phyloP scores from a whole-genome alignment of 148 eudicot genomes.

The Chenopodium berlandieri region DNA sequence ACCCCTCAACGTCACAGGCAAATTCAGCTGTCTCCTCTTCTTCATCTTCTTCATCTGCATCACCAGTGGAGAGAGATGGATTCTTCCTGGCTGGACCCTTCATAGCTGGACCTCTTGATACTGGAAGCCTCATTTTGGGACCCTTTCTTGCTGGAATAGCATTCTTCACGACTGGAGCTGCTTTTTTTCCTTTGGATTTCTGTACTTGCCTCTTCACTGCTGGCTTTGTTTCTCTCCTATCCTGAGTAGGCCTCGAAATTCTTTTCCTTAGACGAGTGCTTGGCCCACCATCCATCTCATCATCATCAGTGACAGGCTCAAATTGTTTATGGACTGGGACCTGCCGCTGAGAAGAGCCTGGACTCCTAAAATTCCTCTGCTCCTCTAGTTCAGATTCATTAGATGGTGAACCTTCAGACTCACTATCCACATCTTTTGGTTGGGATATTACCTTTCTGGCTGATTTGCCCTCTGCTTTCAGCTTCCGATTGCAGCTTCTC shows the following conservation, averaged over 20 bases:
- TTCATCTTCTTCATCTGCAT: conserved; percentile 31
- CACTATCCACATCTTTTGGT: conserved; percentile 23
- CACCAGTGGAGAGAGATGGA: conserved; percentile 15
- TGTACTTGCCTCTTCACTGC: conserved; percentile 36
- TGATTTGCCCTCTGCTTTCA: conserved; percentile 18
- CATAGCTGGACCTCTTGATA: conserved; percentile 30
- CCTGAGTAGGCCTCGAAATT: conserved; percentile 39
- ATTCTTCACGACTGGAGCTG: conserved; percentile 16
- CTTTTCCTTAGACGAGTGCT: conserved; percentile 77
- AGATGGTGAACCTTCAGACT: conserved; percentile 29
- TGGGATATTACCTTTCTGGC: conserved; percentile 11
- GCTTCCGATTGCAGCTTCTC: conserved; percentile 18
- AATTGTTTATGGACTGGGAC: conserved; percentile 22
- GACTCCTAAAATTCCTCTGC: conserved; percentile 16
- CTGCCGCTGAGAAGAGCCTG: conserved; percentile 21
- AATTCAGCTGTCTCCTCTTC: conserved; percentile 50
- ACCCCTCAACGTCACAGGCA: conserved; percentile 77
- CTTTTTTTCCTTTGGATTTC: conserved; percentile 33
- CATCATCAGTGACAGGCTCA: conserved; percentile 39
- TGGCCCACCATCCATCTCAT: conserved; percentile 65
- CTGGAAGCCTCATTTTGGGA: conserved; percentile 36
- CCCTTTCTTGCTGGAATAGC: conserved; percentile 27
- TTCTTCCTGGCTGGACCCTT: conserved; percentile 39
- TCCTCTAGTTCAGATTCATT: conserved; percentile 20
- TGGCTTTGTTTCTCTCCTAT: conserved; percentile 36